Evolutionary conservation across 2,329 filamentous ascomycete species (phyloP).

Genomic region (Clarireedia homoeocarpa): DNA sequence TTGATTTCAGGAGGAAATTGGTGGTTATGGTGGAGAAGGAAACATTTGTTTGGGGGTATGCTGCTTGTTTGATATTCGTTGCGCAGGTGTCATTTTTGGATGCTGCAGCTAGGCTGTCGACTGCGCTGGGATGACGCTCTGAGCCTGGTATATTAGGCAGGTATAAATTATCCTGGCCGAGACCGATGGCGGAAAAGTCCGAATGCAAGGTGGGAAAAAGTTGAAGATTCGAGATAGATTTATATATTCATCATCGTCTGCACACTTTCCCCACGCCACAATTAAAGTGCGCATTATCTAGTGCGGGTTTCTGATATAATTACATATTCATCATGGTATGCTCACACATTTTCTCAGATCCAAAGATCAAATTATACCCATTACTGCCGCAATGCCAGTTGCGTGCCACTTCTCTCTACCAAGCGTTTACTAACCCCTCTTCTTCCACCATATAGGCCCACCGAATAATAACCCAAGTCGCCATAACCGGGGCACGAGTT

Average conservation of each 20-base stretch:
- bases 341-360: background rate
- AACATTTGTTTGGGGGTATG: constrained; percentile 6
- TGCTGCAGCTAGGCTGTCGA: constrained; percentile 2
- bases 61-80: background rate
- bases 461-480: constrained; percentile 87
- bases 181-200: constrained; percentile 3
- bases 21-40: background rate
- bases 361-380: too few relatives aligned
- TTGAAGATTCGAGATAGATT: background rate
- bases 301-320: background rate
- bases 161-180: background rate
- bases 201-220: constrained; percentile 2
- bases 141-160: constrained; percentile 1
- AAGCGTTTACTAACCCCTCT: background rate
- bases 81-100: constrained; percentile 3
- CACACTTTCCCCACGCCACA: background rate
- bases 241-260: background rate
- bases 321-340: constrained; percentile 1
- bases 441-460: constrained; percentile 60
- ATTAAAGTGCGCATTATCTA: background rate
- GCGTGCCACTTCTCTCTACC: background rate
- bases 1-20: background rate
- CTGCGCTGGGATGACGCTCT: background rate
- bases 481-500: constrained; percentile 83
- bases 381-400: background rate